Evolutionary conservation across 2,329 filamentous ascomycete genomes (phyloP).

Genomic region (Colletotrichum nymphaeae): DNA sequence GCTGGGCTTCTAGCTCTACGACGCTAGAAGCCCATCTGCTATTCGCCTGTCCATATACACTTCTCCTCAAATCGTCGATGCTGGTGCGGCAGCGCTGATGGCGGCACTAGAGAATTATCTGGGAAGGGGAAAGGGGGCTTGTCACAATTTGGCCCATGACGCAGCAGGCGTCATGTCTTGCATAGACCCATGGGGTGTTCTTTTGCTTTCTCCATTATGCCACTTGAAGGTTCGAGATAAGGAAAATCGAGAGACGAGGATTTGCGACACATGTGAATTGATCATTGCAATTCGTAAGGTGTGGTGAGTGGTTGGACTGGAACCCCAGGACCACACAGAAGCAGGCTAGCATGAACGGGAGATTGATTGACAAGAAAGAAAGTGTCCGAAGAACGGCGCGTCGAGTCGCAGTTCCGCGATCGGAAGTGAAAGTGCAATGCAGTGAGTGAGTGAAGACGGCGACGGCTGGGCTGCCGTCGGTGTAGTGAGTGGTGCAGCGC

Average conservation of each 20-base stretch:
- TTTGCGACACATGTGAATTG: constrained; percentile 32
- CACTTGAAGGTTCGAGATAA: constrained; percentile 23
- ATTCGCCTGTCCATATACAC: background rate
- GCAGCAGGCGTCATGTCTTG: constrained; percentile 3
- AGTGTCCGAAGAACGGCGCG: constrained; percentile 23
- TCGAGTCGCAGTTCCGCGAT: constrained; percentile 27
- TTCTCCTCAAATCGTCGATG: background rate
- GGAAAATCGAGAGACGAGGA: background rate
- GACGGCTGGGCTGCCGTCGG: background rate
- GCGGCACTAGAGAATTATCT: background rate
- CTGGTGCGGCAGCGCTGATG: background rate
- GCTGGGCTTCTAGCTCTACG: background rate
- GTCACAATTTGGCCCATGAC: background rate
- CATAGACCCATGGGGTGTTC: background rate
- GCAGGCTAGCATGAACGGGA: background rate
- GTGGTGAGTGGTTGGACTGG: constrained; percentile 11
- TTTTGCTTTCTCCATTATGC: constrained; percentile 17
- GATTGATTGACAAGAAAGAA: constrained; percentile 14
- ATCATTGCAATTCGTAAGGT: constrained; percentile 32
- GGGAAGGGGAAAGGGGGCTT: background rate
- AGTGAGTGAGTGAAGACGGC: background rate
- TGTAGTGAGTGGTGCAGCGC: too few species aligned
- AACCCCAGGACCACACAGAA: background rate
- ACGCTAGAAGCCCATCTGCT: background rate
- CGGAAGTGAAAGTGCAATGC: constrained; percentile 13